phyloP scores from a whole-genome alignment of 2,329 filamentous ascomycete species.

The Verticillium alfalfae region DNA sequence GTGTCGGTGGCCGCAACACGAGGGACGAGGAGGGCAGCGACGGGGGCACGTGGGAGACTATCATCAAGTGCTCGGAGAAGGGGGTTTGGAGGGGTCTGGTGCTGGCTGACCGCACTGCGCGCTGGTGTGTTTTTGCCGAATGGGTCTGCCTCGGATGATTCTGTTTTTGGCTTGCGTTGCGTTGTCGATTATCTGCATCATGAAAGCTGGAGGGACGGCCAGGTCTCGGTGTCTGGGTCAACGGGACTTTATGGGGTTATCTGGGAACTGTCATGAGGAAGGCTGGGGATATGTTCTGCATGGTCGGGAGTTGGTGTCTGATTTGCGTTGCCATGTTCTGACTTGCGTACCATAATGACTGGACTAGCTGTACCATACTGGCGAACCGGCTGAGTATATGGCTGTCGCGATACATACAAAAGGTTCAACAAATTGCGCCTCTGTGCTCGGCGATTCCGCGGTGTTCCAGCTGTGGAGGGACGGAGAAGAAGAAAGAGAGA shows the following conservation, averaged over 20 bases:
- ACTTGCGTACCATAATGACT: not conserved
- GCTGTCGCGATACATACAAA: not conserved
- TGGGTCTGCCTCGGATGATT: slow-evolving; percentile 55
- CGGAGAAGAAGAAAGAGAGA: too few relatives aligned
- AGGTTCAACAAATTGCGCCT: not conserved
- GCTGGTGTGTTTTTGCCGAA: slow-evolving; percentile 91
- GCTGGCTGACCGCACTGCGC: slow-evolving; percentile 73
- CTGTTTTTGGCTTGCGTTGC: not conserved
- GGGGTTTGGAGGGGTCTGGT: slow-evolving; percentile 79
- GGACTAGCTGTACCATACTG: not conserved
- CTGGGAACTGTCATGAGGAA: not conserved
- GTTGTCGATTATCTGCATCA: not conserved
- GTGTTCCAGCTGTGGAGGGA: too few relatives aligned
- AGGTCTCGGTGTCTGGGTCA: not conserved
- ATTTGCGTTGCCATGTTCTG: not conserved
- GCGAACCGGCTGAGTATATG: not conserved
- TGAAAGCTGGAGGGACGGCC: not conserved
- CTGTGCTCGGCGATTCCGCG: too few relatives aligned
- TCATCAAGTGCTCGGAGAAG: slow-evolving; percentile 81
- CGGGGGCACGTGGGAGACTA: slow-evolving; percentile 79
- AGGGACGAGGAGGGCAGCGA: slow-evolving; percentile 56
- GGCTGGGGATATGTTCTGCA: not conserved
- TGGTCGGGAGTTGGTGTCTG: not conserved
- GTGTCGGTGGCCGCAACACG: slow-evolving; percentile 33
- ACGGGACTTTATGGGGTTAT: not conserved